Base-by-base conservation (phyloP, 352 stramenopile species). In the Pythium chondricola region DNA sequence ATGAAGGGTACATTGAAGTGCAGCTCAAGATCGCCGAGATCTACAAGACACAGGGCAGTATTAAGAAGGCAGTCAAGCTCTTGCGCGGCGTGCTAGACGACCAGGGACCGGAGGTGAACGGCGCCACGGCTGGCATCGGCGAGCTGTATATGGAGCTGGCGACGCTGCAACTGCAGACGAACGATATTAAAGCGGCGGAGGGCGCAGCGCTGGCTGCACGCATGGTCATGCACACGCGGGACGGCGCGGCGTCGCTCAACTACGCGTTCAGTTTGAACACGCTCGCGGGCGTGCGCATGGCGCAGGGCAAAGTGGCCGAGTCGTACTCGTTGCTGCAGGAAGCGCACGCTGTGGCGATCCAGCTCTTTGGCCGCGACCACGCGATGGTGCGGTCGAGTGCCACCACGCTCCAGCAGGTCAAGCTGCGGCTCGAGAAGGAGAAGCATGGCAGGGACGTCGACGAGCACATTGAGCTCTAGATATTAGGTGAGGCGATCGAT, bases 221-320 rank as follows among this genome's bases (percentile, higher is more conserved):
- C 22, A 60, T 58, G 0, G 71, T 93, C 44, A 79, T 91, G 47
- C 39, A 63, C 17, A 54, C 75, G 43, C 74, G 83, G 7, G 83
- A 93, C 20, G 83, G 83, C 18, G 62, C 83, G 24, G 64, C 75
- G 7, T 77, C 80, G 48, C 49, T 91, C 21, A 24, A 67, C 22
- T 86, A 88, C 45, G 83, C 83, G 13, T 93, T 93, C 47, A 85
- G 67, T 40, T 70, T 91, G 31, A 93, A 93, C 36, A 69, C 80
- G n/a, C 43, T 91, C 36, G 80, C 80, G 0, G 83, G 83, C 7
- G 79, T 91, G 11, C 69, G 79, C 27, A 90, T 90, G 71, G 68
- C 73, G 6, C 64, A 83, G 54, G 61, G 76, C 37, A 63, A 81
- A 22, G 67, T 83, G 44, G 59, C 66, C 18, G 68, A 82, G 0